Conservation (phyloP, 2,329 filamentous ascomycete species). For the Bipolaris victoriae region DNA sequence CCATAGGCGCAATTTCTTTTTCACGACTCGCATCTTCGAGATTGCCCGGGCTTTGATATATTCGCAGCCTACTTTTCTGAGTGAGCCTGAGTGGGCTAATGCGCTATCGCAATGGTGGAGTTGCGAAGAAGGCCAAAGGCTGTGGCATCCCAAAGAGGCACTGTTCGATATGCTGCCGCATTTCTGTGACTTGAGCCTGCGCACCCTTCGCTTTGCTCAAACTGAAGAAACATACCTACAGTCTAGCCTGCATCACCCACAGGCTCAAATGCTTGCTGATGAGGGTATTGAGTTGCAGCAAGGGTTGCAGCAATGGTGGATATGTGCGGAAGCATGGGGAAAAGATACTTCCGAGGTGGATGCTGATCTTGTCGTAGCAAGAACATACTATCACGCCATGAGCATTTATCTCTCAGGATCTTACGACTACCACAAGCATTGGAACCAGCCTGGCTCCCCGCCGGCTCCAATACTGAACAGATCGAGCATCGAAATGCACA, state of each 20-base stretch:
- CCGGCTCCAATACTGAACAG: conserved; percentile 25
- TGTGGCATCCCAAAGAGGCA: conserved; percentile 36
- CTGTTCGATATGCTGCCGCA: conserved; percentile 35
- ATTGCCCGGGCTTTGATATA: conserved; percentile 36
- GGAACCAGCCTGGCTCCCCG: conserved; percentile 13
- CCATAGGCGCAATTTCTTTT: conserved; percentile 31
- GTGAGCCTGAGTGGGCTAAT: conserved; percentile 24
- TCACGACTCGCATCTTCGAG: conserved; percentile 36
- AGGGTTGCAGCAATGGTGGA: conserved; percentile 26
- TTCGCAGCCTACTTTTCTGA: conserved; percentile 31
- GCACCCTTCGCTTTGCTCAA: conserved; percentile 1
- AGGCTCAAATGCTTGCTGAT: conserved; percentile 18
- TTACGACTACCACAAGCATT: conserved; percentile 33
- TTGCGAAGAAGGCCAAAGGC: conserved; percentile 6
- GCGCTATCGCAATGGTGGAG: conserved; percentile 28
- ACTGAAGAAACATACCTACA: conserved; percentile 7
- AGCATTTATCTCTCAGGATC: conserved; percentile 40
- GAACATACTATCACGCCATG: conserved; percentile 32
- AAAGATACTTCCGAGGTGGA: conserved; percentile 5
- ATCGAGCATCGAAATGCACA: conserved; percentile 22
- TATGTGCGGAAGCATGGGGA: conserved; percentile 19
- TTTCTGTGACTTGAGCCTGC: conserved; percentile 30
- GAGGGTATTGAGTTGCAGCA: conserved; percentile 28
- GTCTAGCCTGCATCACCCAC: background rate
- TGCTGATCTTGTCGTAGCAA: conserved; percentile 22